Percentiles rank a stretch among this genome's conserved stretches.
Conservation (phyloP, 768 basidiomycete species). For the Serendipita vermifera region DNA sequence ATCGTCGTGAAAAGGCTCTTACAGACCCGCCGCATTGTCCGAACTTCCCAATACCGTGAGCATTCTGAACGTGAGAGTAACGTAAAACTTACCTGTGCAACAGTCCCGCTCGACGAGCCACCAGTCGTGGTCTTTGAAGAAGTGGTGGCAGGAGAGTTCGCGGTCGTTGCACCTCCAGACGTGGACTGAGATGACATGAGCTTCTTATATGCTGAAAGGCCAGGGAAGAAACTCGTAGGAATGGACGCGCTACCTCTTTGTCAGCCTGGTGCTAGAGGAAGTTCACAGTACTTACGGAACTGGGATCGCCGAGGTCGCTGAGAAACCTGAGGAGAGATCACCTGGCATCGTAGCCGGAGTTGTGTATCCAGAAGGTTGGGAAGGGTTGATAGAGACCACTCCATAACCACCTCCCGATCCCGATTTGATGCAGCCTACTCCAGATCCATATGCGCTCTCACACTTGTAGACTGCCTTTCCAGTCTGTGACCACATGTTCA, state of each 20-base stretch:
- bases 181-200: not conserved
- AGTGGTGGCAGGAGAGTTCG: too few relatives aligned
- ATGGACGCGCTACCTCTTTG: conserved; percentile 11
- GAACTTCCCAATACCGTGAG: too few relatives aligned
- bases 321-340: conserved; percentile 10
- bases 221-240: conserved; percentile 12
- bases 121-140: too few relatives aligned
- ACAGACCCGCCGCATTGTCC: too few relatives aligned
- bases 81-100: too few relatives aligned
- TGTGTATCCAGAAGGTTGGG: conserved; percentile 21
- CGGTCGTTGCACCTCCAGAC: too few relatives aligned
- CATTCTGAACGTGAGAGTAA: too few relatives aligned
- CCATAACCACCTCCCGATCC: conserved; percentile 19
- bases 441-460: conserved; percentile 22
- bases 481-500: conserved; percentile 22
- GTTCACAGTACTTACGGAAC: conserved; percentile 13
- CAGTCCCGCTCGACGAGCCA: too few relatives aligned
- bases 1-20: too few relatives aligned
- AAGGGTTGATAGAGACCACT: conserved; percentile 13
- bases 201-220: not conserved
- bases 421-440: conserved; percentile 18
- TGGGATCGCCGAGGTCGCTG: conserved; percentile 11
- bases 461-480: conserved; percentile 21
- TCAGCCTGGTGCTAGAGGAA: too few relatives aligned
- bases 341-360: conserved; percentile 20